Conservation (phyloP, 257 asterid species). For the Solanum sparsipilum region DNA sequence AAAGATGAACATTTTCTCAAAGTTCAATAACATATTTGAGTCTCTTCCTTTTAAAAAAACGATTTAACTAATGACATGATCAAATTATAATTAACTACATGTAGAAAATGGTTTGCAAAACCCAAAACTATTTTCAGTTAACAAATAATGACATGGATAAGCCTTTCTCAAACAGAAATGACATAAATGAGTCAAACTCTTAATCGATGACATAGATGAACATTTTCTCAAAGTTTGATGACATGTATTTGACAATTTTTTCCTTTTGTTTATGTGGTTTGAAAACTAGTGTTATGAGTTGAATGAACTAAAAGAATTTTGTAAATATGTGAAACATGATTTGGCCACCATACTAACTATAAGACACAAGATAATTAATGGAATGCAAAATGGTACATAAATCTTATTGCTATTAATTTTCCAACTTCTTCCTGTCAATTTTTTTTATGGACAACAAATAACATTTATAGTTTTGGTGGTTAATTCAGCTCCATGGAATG, state of each 20-base stretch:
- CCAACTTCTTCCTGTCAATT: neutral
- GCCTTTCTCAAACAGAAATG: too few relatives aligned
- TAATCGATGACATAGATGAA: too few relatives aligned
- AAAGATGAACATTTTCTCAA: accelerated
- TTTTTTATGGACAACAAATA: neutral
- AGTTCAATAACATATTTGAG: too few relatives aligned
- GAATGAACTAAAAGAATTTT: neutral
- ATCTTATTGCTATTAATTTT: neutral
- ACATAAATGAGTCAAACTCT: too few relatives aligned
- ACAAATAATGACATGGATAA: too few relatives aligned
- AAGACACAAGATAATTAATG: neutral
- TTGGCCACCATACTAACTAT: neutral
- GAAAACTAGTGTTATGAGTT: neutral
- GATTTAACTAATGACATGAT: too few relatives aligned
- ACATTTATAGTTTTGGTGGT: neutral
- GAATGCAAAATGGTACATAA: neutral
- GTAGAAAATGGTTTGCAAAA: too few relatives aligned
- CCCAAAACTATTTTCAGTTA: too few relatives aligned
- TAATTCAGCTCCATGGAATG: neutral
- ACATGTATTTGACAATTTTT: too few relatives aligned
- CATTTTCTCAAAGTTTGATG: too few relatives aligned
- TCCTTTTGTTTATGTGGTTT: neutral
- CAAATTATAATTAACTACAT: neutral
- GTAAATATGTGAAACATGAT: neutral
- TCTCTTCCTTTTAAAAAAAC: too few relatives aligned